Base-by-base conservation (phyloP, 1,284 basidiomycete genomes). In the Phylloboletellus chloephorus region DNA sequence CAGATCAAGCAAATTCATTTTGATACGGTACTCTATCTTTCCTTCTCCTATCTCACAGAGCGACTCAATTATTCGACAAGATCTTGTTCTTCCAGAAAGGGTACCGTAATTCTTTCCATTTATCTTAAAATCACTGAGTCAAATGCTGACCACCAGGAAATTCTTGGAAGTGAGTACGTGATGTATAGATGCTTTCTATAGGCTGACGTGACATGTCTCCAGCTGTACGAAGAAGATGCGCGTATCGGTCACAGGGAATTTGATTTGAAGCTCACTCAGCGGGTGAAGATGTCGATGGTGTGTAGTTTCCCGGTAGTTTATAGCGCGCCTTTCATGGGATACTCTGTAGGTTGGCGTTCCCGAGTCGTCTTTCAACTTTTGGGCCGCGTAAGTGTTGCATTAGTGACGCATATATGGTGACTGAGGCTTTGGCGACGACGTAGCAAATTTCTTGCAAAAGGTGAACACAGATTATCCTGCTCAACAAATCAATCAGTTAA, bases 281-380 rank as follows among this genome's bases (percentile, higher is more conserved):
- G 90, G 42, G 94, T 97, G 43, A 98, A 98, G 67, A 99, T 99
- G 96, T 94, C 88, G 48, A 97, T 96, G 93, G 91, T 88, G 30
- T 48, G 73, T 48, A 8, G 6, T 8, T 20, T 26, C 11, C 3
- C n/a, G 5, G 7, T 11, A 1, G 11, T 24, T 28, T 10, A 7
- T 16, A 12, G 19, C n/a, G 20, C 30, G 13, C 17, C 36, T 25
- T 37, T 61, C 20, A 44, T 41, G 11, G 20, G 11, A 11, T 29
- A 5, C 2, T 16, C 20, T 26, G 6, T 44, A 89, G 90, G 91
- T 96, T 46, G 94, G 96, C 30, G 95, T 98, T 4, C 96, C 96
- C 0, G 96, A 98, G 61, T 82, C 79, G 63, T 84, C 85, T 1
- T 96, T 98, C 64, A 92, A 95, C 56, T 85, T 87, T 53, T 93